These are phyloP conservation scores for Chiua virens DNA, from an alignment of 768 basidiomycete species.

Conservation along the genomic window DNA sequence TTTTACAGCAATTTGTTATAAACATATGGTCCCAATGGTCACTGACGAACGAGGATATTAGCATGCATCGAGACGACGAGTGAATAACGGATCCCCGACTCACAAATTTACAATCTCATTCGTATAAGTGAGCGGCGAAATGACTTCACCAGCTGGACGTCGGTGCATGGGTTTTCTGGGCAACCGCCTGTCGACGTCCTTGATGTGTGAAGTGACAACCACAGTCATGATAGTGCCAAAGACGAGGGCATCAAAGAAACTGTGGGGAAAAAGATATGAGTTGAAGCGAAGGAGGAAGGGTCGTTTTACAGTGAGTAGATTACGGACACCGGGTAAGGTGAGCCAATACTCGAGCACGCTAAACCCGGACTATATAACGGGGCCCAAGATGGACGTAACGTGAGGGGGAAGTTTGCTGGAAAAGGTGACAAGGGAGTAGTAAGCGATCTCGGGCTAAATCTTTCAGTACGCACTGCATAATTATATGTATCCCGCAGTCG, in stretches of 20 bases:
- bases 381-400: constrained; percentile 4
- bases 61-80: not conserved
- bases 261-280: constrained; percentile 14
- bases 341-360: constrained; percentile 4
- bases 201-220: constrained; percentile 22
- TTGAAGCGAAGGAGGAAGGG: constrained; percentile 4
- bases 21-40: constrained; percentile 76
- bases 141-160: constrained; percentile 49
- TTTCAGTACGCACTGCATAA: constrained; percentile 17
- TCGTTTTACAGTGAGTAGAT: constrained; percentile 20
- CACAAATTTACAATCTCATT: constrained; percentile 56
- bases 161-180: constrained; percentile 40
- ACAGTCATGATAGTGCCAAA: constrained; percentile 23
- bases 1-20: constrained; percentile 45
- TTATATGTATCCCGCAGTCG: constrained; percentile 11
- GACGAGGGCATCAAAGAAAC: constrained; percentile 25
- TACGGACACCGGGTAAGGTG: constrained; percentile 18
- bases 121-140: constrained; percentile 55
- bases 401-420: not conserved
- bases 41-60: constrained; percentile 34
- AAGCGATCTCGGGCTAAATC: constrained; percentile 22
- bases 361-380: constrained; percentile 18
- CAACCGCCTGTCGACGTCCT: constrained; percentile 48
- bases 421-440: constrained; percentile 10
- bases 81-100: constrained; percentile 20